Evolutionary conservation across 1,284 basidiomycete genomes (phyloP).

Genomic region (Porogramme epimiltina): DNA sequence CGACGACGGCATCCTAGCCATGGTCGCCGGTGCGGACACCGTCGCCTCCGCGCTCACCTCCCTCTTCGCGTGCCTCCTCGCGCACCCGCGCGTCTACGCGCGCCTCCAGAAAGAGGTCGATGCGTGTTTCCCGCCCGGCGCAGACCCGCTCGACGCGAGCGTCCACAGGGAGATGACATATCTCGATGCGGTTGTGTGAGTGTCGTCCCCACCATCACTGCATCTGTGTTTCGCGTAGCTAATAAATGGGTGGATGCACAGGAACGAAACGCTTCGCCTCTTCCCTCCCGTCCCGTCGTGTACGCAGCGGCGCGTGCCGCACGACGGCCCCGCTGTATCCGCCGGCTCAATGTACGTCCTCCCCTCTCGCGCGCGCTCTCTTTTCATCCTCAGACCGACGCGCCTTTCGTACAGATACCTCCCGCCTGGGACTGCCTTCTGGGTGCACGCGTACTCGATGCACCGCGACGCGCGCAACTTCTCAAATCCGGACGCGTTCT

Average conservation of each 20-base stretch:
- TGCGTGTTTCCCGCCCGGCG: slow-evolving; percentile 26
- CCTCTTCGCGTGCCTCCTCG: slow-evolving; percentile 23
- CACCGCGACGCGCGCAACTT: slow-evolving; percentile 12
- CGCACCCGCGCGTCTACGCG: slow-evolving; percentile 20
- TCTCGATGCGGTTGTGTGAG: slow-evolving; percentile 33
- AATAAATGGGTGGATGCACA: slow-evolving; percentile 26
- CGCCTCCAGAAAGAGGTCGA: slow-evolving; percentile 33
- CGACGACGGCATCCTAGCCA: slow-evolving; percentile 19
- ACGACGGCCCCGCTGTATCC: neutral
- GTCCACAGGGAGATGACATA: slow-evolving; percentile 30
- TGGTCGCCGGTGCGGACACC: slow-evolving; percentile 36
- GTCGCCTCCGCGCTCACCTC: slow-evolving; percentile 25
- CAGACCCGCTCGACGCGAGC: slow-evolving; percentile 22
- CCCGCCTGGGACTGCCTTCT: slow-evolving; percentile 3
- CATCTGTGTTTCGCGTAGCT: neutral
- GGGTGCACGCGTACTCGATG: slow-evolving; percentile 4
- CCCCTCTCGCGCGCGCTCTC: slow-evolving; percentile 7
- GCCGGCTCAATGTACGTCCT: neutral
- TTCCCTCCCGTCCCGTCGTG: slow-evolving; percentile 54
- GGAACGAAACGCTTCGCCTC: slow-evolving; percentile 60
- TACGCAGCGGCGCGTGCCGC: slow-evolving; percentile 45
- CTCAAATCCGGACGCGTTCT: slow-evolving; percentile 4
- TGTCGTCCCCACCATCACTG: slow-evolving; percentile 1
- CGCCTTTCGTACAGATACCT: neutral
- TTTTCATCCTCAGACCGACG: neutral